Percentiles rank a stretch among this genome's conserved stretches.
Conservation (phyloP, 2,329 filamentous ascomycete species). For the Diaporthe ilicicola region DNA sequence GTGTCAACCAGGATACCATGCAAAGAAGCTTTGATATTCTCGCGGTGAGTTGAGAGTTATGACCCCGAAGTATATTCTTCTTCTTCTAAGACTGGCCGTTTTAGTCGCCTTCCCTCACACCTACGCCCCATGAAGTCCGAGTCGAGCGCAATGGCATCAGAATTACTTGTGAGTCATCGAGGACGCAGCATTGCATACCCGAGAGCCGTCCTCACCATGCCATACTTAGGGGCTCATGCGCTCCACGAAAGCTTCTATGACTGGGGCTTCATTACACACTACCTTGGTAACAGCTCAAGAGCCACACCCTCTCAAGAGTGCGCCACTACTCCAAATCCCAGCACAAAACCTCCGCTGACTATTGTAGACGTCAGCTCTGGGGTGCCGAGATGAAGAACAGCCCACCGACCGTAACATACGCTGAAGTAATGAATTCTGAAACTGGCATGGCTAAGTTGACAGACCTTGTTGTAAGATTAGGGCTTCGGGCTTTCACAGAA, state of each 20-base stretch:
- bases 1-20: conserved; percentile 74
- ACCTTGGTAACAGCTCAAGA: conserved; percentile 48
- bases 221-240: conserved; percentile 67
- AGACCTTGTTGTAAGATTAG: conserved; percentile 64
- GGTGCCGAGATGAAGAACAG: conserved; percentile 46
- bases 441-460: conserved; percentile 68
- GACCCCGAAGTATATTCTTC: background rate
- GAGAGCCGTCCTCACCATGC: conserved; percentile 32
- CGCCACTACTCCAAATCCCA: background rate
- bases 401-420: conserved; percentile 68
- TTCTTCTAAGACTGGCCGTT: background rate
- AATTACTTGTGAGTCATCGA: conserved; percentile 57
- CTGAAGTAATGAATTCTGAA: conserved; percentile 66
- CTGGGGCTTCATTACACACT: conserved; percentile 67
- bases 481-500: no score
- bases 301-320: conserved; percentile 46
- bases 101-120: conserved; percentile 44
- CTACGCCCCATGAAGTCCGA: conserved; percentile 46
- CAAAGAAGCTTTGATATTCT: conserved; percentile 77
- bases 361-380: conserved; percentile 37
- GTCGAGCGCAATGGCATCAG: conserved; percentile 48
- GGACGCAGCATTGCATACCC: background rate
- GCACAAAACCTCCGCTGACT: background rate
- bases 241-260: conserved; percentile 74
- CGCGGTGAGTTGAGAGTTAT: conserved; percentile 51